These are phyloP conservation scores for Gossypium lobatum DNA, from an alignment of 441 rosid genomes.

Conservation along the genomic window DNA sequence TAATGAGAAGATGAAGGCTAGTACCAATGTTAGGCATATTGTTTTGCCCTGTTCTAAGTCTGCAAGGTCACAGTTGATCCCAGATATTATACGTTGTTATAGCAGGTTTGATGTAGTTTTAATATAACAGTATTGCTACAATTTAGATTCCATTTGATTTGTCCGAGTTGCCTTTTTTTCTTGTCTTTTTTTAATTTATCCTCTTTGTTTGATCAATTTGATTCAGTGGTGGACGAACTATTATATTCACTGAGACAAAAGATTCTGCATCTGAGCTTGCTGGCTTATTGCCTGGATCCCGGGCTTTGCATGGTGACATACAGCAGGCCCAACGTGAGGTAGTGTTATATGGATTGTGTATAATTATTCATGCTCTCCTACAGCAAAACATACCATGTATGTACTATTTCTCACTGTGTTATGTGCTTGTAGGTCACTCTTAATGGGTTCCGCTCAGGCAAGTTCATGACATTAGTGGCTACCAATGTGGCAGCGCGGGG, in stretches of 20 bases:
- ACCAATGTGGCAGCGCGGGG: conserved; percentile 97
- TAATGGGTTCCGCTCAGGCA: conserved; percentile 82
- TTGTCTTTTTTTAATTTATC: not conserved
- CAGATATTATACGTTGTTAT: conserved; percentile 84
- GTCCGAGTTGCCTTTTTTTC: not conserved
- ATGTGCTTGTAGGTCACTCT: conserved; percentile 61
- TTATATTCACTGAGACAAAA: conserved; percentile 84
- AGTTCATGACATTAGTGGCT: conserved; percentile 82
- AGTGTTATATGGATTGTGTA: not conserved
- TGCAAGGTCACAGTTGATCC: conserved; percentile 73
- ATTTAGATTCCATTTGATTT: not conserved
- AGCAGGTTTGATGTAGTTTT: conserved; percentile 52
- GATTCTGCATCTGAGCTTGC: conserved; percentile 86
- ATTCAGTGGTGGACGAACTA: conserved; percentile 85
- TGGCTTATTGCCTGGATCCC: conserved; percentile 72
- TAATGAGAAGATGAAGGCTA: conserved; percentile 94
- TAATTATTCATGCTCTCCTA: not conserved
- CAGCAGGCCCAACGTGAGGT: conserved; percentile 95
- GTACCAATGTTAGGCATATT: conserved; percentile 81
- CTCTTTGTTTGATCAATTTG: not conserved
- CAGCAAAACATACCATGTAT: not conserved
- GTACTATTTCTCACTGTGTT: not conserved
- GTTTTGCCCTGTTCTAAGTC: conserved; percentile 65
- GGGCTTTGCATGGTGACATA: conserved; percentile 87
- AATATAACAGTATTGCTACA: not conserved